A percentile compares a stretch with the other conserved stretches of the same genome.
Conservation (phyloP, 345 rosid species). For the Salix caprea region DNA sequence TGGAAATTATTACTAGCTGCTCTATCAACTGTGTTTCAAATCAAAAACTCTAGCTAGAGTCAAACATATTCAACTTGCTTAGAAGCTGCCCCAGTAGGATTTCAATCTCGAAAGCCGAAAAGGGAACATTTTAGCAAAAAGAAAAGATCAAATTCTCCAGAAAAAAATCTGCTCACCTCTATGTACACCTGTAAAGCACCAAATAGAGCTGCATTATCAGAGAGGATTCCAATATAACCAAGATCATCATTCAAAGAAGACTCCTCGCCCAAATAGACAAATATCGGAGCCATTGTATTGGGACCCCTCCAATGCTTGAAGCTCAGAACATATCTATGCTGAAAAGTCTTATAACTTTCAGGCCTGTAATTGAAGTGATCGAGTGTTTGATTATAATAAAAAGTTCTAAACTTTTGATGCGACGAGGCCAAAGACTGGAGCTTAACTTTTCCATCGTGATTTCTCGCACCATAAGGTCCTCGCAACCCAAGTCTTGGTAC, state of each 20-base stretch:
- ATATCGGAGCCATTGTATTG: constrained; percentile 7
- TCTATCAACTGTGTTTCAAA: too few species aligned
- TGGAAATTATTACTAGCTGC: background rate
- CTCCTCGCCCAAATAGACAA: constrained; percentile 20
- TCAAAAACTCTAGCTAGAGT: too few species aligned
- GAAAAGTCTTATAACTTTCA: constrained; percentile 18
- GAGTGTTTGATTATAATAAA: constrained; percentile 24
- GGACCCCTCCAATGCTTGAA: constrained; percentile 21
- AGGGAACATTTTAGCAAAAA: background rate
- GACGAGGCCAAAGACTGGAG: background rate
- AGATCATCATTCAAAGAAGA: background rate
- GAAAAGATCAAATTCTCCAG: background rate
- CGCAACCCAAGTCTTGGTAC: background rate
- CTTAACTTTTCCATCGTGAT: background rate
- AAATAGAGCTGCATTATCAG: constrained; percentile 12
- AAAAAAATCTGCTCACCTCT: constrained; percentile 4
- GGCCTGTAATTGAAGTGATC: constrained; percentile 34
- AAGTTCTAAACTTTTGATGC: background rate
- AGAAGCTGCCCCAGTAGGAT: too few species aligned
- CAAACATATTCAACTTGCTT: too few species aligned
- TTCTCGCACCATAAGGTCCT: background rate
- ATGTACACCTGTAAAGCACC: constrained; percentile 17
- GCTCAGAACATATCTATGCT: constrained; percentile 18
- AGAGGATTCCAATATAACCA: background rate
- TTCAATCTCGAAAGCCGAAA: too few species aligned